Evolutionary conservation across 768 basidiomycete species (phyloP).

Genomic region (Trametes meyenii): DNA sequence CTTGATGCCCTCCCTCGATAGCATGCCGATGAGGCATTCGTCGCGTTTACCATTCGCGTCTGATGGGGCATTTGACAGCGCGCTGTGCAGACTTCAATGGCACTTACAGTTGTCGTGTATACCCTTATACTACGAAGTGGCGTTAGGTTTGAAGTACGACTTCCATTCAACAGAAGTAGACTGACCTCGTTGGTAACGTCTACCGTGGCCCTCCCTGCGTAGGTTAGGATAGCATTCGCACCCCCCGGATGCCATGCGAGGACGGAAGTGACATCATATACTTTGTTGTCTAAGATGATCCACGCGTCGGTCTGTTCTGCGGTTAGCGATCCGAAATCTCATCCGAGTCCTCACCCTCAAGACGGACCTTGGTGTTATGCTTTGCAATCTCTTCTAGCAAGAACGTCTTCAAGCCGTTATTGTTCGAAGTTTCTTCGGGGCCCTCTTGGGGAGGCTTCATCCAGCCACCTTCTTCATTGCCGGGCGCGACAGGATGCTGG

Average conservation of each 20-base stretch:
- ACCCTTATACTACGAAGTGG: constrained; percentile 22
- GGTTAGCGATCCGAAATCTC: neutral
- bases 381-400: constrained; percentile 45
- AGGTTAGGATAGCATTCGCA: constrained; percentile 26
- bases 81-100: neutral
- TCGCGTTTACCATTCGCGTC: constrained; percentile 28
- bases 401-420: constrained; percentile 16
- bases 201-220: constrained; percentile 29
- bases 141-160: neutral
- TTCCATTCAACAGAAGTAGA: no score
- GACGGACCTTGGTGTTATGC: constrained; percentile 41
- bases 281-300: constrained; percentile 48
- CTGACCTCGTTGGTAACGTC: constrained; percentile 27
- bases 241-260: constrained; percentile 31
- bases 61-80: neutral
- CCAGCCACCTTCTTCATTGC: constrained; percentile 26
- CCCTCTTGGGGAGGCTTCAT: constrained; percentile 18
- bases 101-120: constrained; percentile 28
- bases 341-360: neutral
- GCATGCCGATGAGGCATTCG: constrained; percentile 26
- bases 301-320: constrained; percentile 45
- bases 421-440: neutral
- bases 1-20: constrained; percentile 21
- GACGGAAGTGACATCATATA: constrained; percentile 35
- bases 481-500: constrained; percentile 24